phyloP scores from a whole-genome alignment of 2,329 filamentous ascomycete genomes.

The Pseudogymnoascus sp. region DNA sequence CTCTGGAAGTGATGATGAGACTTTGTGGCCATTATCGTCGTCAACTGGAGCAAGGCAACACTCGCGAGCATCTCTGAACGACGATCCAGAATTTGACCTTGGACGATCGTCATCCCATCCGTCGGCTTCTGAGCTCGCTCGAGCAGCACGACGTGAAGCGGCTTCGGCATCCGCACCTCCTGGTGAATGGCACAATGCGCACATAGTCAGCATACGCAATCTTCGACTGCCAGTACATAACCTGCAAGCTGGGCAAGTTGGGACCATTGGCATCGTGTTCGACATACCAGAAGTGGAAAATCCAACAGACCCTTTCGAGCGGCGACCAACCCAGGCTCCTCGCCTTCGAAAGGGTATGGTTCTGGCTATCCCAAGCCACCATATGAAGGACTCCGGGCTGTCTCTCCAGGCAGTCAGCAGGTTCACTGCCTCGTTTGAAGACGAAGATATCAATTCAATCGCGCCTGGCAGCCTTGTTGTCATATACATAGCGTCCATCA shows the following conservation, averaged over 20 bases:
- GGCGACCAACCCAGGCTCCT: constrained; percentile 28
- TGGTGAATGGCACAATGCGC: constrained; percentile 72
- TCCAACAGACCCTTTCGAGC: constrained; percentile 27
- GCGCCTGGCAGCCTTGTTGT: constrained; percentile 65
- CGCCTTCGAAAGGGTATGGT: constrained; percentile 76
- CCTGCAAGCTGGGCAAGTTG: constrained; percentile 75
- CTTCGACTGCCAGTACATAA: constrained; percentile 73
- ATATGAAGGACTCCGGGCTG: constrained; percentile 49
- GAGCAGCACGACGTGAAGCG: constrained; percentile 39
- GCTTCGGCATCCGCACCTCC: constrained; percentile 45
- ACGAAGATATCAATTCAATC: constrained; percentile 55
- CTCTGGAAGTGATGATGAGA: constrained; percentile 34
- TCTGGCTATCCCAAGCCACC: constrained; percentile 54
- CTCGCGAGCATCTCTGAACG: background rate
- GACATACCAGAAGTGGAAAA: constrained; percentile 33
- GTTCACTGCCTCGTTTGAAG: constrained; percentile 64
- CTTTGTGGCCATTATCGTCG: background rate
- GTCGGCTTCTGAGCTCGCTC: constrained; percentile 46
- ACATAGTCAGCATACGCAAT: constrained; percentile 80
- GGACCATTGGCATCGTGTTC: constrained; percentile 76
- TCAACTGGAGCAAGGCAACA: background rate
- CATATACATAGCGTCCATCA: constrained; percentile 80
- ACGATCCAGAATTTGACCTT: constrained; percentile 30
- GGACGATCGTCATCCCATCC: constrained; percentile 39
- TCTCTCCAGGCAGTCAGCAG: constrained; percentile 60